These are phyloP conservation scores for Arctostaphylos glauca DNA, from an alignment of 148 eudicot genomes.

Conservation along the genomic window DNA sequence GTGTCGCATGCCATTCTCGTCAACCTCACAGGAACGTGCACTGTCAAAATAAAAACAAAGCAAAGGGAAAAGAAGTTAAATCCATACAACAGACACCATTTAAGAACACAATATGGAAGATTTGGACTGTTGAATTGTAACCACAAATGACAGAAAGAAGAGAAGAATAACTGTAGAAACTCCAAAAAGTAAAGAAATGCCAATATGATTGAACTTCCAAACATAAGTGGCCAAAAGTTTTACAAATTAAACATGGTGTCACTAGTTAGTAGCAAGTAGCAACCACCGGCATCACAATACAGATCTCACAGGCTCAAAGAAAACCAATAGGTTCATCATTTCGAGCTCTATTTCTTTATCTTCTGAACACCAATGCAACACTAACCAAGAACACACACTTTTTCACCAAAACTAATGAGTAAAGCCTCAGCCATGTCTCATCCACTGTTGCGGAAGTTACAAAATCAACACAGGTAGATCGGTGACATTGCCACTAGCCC, in stretches of 20 bases:
- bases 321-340: neutral
- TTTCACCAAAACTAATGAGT: neutral
- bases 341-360: neutral
- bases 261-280: constrained; percentile 9
- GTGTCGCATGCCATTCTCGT: constrained; percentile 76
- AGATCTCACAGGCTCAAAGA: constrained; percentile 1
- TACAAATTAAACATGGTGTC: neutral
- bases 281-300: neutral
- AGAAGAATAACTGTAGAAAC: neutral
- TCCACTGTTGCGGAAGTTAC: neutral
- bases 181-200: neutral
- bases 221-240: neutral
- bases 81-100: neutral
- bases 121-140: neutral
- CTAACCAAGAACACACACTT: neutral
- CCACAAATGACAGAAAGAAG: neutral
- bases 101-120: neutral
- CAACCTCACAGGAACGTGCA: constrained; percentile 67
- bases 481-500: neutral
- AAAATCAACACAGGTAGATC: neutral
- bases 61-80: neutral
- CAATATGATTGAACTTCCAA: neutral
- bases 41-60: constrained; percentile 38
- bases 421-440: neutral
- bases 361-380: neutral